Base-by-base conservation (phyloP, 2,329 filamentous ascomycete genomes). In the Neobulgaria alba region DNA sequence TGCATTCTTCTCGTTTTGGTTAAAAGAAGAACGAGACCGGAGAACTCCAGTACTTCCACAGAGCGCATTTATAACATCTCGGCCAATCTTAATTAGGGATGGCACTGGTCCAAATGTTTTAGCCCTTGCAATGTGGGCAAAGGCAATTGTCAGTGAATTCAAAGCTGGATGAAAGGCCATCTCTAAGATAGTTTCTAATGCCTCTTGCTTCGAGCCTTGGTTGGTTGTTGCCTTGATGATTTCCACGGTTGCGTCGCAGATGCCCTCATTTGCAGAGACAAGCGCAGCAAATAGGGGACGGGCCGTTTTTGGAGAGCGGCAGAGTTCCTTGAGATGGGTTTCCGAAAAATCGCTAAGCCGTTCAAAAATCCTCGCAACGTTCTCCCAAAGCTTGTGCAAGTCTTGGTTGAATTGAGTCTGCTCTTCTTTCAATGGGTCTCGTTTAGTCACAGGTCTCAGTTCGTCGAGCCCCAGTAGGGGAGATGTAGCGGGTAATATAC, bases 141-240 rank as follows among this genome's bases (percentile, higher is more conserved):
- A 60, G 1, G 66, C 63, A 36, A 58, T 60, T 9, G 65, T 67
- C 46, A 73, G 67, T 1, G 68, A 65, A 19, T 59, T 61, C 26
- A 75, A 51, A 34, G 67, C 66, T 3, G 62, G 60, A 10, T 58
- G 57, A 33, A 73, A 67, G 19, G 67, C 62, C n/a, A 63, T 54
- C 32, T 66, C 59, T 3, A 75, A 56, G 47, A 75, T 57, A 47
- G 60, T 64, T 8, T 58, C 58, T n/a, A 76, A 59, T 4, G 72
- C 71, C 10, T 72, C 71, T 29, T 63, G 62, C 36, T 73, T 70
- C 15, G 64, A 66, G 23, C 67, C 58, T 59, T 93, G 78, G 7
- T 75, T 75, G 26, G 85, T 92, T 53, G 90, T 76, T 26, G 78
- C 78, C 61, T 95, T 95, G 49, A 96, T 73, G 19, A 96, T 67